These are phyloP conservation scores for Typha latifolia DNA, from an alignment of 176 grass and related monocot genomes.

Conservation along the genomic window DNA sequence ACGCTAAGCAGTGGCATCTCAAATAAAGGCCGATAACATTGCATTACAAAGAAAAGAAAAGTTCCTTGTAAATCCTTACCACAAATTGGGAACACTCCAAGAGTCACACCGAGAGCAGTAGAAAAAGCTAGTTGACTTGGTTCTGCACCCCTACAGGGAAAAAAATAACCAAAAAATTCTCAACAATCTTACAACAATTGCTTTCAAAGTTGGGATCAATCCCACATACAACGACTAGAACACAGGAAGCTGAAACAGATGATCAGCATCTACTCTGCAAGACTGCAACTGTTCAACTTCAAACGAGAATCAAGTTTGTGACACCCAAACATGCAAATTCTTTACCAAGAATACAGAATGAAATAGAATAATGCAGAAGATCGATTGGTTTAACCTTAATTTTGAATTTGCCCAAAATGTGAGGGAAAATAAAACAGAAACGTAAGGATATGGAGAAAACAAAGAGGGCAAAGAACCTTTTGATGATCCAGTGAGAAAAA, in stretches of 20 bases:
- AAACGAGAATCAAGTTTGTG: background rate
- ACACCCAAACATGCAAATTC: background rate
- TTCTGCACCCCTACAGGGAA: conserved; percentile 61
- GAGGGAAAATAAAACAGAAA: background rate
- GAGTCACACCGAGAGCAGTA: conserved; percentile 69
- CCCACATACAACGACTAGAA: background rate
- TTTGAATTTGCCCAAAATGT: background rate
- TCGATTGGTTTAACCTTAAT: background rate
- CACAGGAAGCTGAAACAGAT: background rate
- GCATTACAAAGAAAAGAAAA: background rate
- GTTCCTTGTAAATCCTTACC: conserved; percentile 29
- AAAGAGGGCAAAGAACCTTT: conserved; percentile 33
- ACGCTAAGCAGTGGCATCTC: background rate
- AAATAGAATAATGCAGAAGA: background rate
- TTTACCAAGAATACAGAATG: too few relatives aligned
- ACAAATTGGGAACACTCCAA: conserved; percentile 83
- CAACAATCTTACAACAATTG: background rate
- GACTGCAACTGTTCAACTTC: background rate
- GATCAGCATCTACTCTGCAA: too few relatives aligned
- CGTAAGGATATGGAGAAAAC: background rate
- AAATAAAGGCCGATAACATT: background rate
- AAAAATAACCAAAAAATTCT: conserved; percentile 11
- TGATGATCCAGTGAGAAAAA: conserved; percentile 24
- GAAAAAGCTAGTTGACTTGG: conserved; percentile 80
- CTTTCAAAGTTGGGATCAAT: background rate